Evolutionary conservation across 2,329 filamentous ascomycete species (phyloP).

Genomic region (Ciborinia camelliae): DNA sequence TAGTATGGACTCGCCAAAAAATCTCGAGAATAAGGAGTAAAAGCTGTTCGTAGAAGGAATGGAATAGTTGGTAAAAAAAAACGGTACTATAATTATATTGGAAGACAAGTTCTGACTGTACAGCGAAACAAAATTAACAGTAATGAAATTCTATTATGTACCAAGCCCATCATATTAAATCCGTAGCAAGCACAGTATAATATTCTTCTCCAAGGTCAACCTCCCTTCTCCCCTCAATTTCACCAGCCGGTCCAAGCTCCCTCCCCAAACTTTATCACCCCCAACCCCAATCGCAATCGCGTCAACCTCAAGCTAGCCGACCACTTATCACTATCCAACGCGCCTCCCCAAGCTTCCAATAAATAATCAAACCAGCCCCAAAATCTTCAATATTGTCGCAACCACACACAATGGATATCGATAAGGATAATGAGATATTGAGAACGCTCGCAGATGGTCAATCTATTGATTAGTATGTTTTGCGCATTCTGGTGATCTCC

Average conservation of each 20-base stretch:
- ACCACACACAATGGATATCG: slow-evolving; percentile 51
- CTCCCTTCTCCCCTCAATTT: background rate
- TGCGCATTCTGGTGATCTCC: background rate
- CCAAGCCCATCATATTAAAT: too few species aligned
- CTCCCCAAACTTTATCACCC: background rate
- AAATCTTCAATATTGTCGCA: slow-evolving; percentile 29
- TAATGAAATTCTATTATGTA: too few species aligned
- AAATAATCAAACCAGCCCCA: slow-evolving; percentile 5
- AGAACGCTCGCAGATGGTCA: slow-evolving; percentile 49
- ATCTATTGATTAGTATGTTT: slow-evolving; percentile 53
- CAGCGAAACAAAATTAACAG: too few species aligned
- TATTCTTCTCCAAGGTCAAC: too few species aligned
- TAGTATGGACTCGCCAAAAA: too few species aligned
- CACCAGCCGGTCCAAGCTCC: background rate
- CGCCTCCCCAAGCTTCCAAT: background rate
- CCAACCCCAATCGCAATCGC: background rate
- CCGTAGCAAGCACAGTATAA: too few species aligned
- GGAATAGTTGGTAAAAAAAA: too few species aligned
- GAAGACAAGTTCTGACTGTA: too few species aligned
- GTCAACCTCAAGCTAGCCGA: slow-evolving; percentile 1
- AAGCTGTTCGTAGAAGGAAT: too few species aligned
- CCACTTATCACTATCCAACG: slow-evolving; percentile 9
- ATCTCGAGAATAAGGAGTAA: too few species aligned
- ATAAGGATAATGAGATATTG: slow-evolving; percentile 44
- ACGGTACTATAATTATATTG: too few species aligned